phyloP scores from a whole-genome alignment of 2,329 filamentous ascomycete genomes.

The Ceratocystis harringtonii region DNA sequence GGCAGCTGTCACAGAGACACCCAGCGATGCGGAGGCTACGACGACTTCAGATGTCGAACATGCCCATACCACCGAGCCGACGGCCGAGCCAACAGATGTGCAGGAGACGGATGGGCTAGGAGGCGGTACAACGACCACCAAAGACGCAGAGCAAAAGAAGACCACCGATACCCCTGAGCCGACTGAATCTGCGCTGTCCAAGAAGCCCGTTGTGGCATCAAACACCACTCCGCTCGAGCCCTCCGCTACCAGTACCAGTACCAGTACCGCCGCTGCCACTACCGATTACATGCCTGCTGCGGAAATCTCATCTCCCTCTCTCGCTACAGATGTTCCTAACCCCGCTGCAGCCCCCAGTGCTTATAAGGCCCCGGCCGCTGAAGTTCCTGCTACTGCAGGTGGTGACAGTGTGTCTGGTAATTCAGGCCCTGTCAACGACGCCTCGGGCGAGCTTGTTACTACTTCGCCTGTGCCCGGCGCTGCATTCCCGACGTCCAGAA shows the following conservation, averaged over 20 bases:
- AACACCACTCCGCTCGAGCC: background rate
- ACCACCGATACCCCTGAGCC: background rate
- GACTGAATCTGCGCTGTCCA: background rate
- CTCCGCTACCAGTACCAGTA: background rate
- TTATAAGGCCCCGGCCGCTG: no score
- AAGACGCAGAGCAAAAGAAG: background rate
- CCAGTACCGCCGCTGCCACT: background rate
- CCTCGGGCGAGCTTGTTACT: background rate
- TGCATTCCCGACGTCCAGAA: background rate
- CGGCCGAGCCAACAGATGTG: background rate
- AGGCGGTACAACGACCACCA: background rate
- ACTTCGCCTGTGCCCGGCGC: background rate
- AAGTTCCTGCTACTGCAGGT: background rate
- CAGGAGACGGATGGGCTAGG: background rate
- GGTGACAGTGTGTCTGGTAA: background rate
- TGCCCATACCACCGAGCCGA: background rate
- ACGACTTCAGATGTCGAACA: background rate
- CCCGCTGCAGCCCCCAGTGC: background rate
- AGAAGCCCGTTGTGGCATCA: background rate
- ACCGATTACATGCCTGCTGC: background rate
- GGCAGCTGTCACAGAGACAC: background rate
- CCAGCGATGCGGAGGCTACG: background rate
- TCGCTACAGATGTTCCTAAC: background rate
- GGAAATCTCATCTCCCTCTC: background rate
- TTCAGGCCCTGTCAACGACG: background rate